Evolutionary conservation across 2,329 filamentous ascomycete species (phyloP), one percentile per base, ranked within the genome.

Genomic region (Leptographium wingfieldii): DNA sequence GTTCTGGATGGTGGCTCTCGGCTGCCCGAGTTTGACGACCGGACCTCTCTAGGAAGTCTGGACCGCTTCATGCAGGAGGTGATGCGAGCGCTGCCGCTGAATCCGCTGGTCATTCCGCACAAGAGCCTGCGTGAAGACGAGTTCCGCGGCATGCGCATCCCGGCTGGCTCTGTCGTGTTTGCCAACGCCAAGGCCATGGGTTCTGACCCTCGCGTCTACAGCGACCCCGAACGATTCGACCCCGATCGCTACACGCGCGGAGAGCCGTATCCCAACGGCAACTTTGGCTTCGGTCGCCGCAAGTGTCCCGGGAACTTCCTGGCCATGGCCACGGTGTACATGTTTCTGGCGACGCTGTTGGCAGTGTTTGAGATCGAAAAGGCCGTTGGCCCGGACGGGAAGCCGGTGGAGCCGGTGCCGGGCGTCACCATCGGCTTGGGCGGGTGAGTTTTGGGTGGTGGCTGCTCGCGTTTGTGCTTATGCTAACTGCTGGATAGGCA

Each of bases 61-160:
- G 29, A 31, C 29, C 29, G 29, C 62, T 69, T 80, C n/a, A 67
- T 80, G 11, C 71, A 78, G 58, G 78, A 81, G 62, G 72, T 72
- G 10, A 68, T 73, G 46, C 71, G 77, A 27, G 77, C 73, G 71
- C 69, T 69, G 33, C 77, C 77, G 5, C 67, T 79, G 3, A 73
- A 72, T 14, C 76, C 77, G 0, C 67, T 80, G 2, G 78, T 76
- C 3, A 77, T 84, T 43, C 81, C 82, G 2, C 82, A 85, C 67
- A 74, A 71, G 53, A 73, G 78, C 16, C 71, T 78, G 1, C 68
- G 77, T 55, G 81, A 84, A 56, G 82, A 85, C 59, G 71, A 76
- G 12, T 85, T 84, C 65, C 71, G 78, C 25, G 80, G 76, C 40
- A 79, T 80, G 68, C 75, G 76, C 61, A 82, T 85, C 56, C 80